Conservation (phyloP, 2,329 filamentous ascomycete genomes). For the Amauroascus niger region DNA sequence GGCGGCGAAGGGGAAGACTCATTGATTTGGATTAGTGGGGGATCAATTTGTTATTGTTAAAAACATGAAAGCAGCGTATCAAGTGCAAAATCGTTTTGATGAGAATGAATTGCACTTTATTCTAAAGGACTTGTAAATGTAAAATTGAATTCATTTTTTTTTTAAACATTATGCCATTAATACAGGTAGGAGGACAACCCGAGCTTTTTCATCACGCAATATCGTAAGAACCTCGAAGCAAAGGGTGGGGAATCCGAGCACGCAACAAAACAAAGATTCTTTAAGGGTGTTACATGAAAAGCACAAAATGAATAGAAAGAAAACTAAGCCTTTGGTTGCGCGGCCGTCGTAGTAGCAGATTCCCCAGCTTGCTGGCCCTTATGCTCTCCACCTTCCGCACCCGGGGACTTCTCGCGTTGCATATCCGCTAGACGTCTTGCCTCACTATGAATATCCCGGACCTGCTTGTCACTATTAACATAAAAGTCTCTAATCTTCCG, state of each 20-base stretch:
- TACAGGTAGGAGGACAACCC: background rate
- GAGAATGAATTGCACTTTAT: too few species aligned
- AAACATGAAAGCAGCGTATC: too few species aligned
- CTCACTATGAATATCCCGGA: constrained; percentile 87
- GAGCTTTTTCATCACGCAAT: background rate
- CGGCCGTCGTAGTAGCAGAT: background rate
- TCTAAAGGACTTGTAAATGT: too few species aligned
- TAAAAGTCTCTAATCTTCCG: constrained; percentile 86
- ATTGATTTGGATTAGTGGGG: background rate
- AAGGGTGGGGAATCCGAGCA: background rate
- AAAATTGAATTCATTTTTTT: background rate
- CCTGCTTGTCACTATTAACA: constrained; percentile 71
- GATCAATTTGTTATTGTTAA: background rate
- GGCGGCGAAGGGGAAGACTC: constrained; percentile 24
- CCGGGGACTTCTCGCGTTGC: constrained; percentile 51
- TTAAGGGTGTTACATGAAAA: too few species aligned
- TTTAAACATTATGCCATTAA: background rate
- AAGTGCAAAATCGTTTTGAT: too few species aligned
- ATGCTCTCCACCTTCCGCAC: constrained; percentile 20
- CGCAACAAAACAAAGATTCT: background rate
- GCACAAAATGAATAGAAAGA: constrained; percentile 14
- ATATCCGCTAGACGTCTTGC: constrained; percentile 78
- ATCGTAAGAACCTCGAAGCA: background rate
- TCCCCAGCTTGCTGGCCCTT: constrained; percentile 25
- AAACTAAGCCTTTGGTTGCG: constrained; percentile 11